phyloP scores from a whole-genome alignment of 495 filamentous ascomycete species.

The Physcia stellaris region DNA sequence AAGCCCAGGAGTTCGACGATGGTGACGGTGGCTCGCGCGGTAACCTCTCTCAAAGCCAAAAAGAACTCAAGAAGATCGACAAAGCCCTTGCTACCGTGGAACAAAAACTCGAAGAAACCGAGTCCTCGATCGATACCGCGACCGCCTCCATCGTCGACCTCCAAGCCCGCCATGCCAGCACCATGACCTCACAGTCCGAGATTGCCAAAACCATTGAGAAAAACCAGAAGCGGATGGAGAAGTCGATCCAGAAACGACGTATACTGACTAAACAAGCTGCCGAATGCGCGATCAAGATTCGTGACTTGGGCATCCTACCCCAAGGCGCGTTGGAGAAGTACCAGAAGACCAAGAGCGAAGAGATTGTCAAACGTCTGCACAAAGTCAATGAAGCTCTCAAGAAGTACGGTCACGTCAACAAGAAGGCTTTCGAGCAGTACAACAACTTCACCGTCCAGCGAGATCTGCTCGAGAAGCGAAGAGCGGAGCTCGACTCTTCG shows the following conservation, averaged over 20 bases:
- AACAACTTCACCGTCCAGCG: constrained; percentile 90
- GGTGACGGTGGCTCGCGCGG: constrained; percentile 42
- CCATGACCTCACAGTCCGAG: constrained; percentile 55
- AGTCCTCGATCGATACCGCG: constrained; percentile 52
- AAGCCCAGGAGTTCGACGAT: constrained; percentile 56
- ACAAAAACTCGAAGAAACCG: constrained; percentile 54
- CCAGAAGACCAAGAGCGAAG: constrained; percentile 61
- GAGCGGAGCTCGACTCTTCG: constrained; percentile 70
- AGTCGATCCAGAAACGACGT: constrained; percentile 75
- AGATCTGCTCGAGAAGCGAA: constrained; percentile 64
- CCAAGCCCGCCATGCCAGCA: constrained; percentile 49
- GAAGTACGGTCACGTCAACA: constrained; percentile 96
- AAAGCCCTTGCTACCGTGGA: constrained; percentile 48
- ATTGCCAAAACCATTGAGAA: constrained; percentile 71
- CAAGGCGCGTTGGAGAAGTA: constrained; percentile 92
- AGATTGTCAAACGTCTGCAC: constrained; percentile 70
- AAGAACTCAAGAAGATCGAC: constrained; percentile 64
- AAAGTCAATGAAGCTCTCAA: constrained; percentile 90
- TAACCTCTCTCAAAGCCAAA: constrained; percentile 64
- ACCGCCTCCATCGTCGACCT: constrained; percentile 45
- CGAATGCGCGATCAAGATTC: constrained; percentile 76
- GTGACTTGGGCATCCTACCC: constrained; percentile 83
- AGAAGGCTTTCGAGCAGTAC: constrained; percentile 98
- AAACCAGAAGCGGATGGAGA: constrained; percentile 82
- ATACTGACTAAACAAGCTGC: constrained; percentile 58